Percentiles rank a stretch among this genome's conserved stretches.
phyloP scores from a whole-genome alignment of 192 early-diverging fungal genomes.

The Diversispora eburnea region DNA sequence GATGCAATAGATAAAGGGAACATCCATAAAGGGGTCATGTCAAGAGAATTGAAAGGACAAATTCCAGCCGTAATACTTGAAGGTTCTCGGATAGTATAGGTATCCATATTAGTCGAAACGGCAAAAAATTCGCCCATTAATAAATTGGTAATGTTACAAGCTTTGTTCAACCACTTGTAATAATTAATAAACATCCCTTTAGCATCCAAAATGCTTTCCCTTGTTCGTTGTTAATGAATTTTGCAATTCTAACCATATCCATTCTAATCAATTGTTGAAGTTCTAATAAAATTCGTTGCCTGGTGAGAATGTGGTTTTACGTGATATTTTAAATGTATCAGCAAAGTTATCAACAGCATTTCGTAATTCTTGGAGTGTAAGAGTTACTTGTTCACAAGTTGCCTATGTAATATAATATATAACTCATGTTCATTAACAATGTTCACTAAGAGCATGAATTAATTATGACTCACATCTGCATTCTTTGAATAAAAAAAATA shows the following conservation, averaged over 20 bases:
- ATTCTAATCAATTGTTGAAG: slow-evolving; percentile 79
- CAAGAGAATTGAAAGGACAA: slow-evolving; percentile 96
- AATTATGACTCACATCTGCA: too few relatives aligned
- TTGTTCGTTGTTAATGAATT: slow-evolving; percentile 82
- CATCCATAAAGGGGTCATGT: slow-evolving; percentile 94
- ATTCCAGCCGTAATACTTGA: slow-evolving; percentile 91
- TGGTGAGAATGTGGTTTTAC: slow-evolving; percentile 73
- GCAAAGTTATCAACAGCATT: slow-evolving; percentile 67
- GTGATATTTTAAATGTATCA: slow-evolving; percentile 83
- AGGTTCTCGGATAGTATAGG: slow-evolving; percentile 89
- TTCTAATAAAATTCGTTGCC: slow-evolving; percentile 91
- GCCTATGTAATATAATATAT: slow-evolving; percentile 52
- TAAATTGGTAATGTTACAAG: slow-evolving; percentile 72
- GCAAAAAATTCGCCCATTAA: slow-evolving; percentile 83
- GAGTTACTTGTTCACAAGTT: slow-evolving; percentile 83
- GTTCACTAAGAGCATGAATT: too few relatives aligned
- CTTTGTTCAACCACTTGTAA: slow-evolving; percentile 88
- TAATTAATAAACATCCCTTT: slow-evolving; percentile 82
- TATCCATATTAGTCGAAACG: slow-evolving; percentile 93
- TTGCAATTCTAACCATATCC: slow-evolving; percentile 75
- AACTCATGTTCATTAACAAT: too few relatives aligned
- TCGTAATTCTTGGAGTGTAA: slow-evolving; percentile 77
- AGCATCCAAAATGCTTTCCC: slow-evolving; percentile 93
- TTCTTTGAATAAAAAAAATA: too few relatives aligned
- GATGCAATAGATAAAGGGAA: slow-evolving; percentile 91